Evolutionary conservation across 2,329 filamentous ascomycete species (phyloP), one percentile per base, ranked within the genome.

Genomic region (Ophiostoma piceae): DNA sequence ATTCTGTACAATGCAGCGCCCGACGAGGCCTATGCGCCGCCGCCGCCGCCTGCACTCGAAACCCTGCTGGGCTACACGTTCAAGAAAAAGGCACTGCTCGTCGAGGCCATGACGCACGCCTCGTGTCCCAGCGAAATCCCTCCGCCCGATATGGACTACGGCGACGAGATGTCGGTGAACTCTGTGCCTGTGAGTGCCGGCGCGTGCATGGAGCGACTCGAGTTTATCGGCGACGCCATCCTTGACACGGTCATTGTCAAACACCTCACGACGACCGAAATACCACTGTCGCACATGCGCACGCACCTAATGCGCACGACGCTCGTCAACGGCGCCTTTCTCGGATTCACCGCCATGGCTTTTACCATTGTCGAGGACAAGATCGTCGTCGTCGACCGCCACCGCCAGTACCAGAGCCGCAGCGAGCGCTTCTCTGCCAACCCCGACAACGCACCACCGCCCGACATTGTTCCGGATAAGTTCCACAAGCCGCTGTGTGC

Each of bases 191-290:
- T 16, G 6, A 47, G 5, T 35, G 78, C 80, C 19, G 80, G 84
- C 4, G 81, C 82, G 2, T 82, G 79, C 29, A 84, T 87, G 14
- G 91, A 97, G 74, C 86, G 93, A 0, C 84, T 97, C 0, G 94
- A 97, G 76, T 97, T 95, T 75, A 81, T 97, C 0, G 94, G 94
- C 0, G 94, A 98, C 74, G 87, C 92, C 0, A 82, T 97, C 2
- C 85, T 98, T 0, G 94, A 98, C 78, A 85, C 88, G 74, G 81
- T 97, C 69, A 81, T 97, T 67, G 87, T 92, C 8, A 2, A 72
- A 57, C 39, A 32, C 54, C 54, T 71, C 5, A 7, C 29, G 11
- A 54, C 37, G 5, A n/a, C 60, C 16, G 60, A 76, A 1, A 79
- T 80, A 0, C 79, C 83, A 2, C 76, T 87, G 0, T 70, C 79